These are phyloP conservation scores for Microdochium trichocladiopsis DNA, from an alignment of 2,329 filamentous ascomycete genomes.

Conservation along the genomic window DNA sequence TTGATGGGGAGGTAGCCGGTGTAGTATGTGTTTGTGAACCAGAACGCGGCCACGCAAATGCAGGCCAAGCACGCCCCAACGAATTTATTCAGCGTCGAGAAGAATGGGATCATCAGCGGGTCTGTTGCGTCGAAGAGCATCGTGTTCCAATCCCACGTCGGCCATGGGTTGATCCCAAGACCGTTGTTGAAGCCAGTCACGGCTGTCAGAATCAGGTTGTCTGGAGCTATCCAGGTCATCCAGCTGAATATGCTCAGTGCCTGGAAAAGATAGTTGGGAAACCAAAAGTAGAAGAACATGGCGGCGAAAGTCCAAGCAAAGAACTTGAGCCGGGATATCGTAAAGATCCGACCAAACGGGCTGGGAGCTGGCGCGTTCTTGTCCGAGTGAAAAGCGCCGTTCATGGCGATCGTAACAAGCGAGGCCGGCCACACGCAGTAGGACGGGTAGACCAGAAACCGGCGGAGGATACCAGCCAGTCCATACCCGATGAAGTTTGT, in stretches of 20 bases:
- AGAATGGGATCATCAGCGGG: conserved; percentile 30
- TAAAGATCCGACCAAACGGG: conserved; percentile 31
- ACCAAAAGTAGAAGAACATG: conserved; percentile 46
- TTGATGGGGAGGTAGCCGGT: conserved; percentile 43
- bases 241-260: conserved; percentile 40
- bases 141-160: conserved; percentile 33
- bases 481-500: conserved; percentile 51
- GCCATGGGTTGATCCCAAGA: conserved; percentile 24
- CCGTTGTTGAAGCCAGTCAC: conserved; percentile 25
- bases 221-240: conserved; percentile 43
- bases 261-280: conserved; percentile 42
- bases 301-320: conserved; percentile 32
- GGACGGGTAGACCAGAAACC: conserved; percentile 44
- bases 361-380: conserved; percentile 25
- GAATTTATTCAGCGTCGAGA: conserved; percentile 56
- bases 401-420: conserved; percentile 37
- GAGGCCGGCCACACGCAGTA: conserved; percentile 42
- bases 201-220: conserved; percentile 21
- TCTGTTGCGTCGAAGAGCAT: conserved; percentile 13
- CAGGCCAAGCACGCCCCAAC: conserved; percentile 48
- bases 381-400: conserved; percentile 38
- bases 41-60: conserved; percentile 48
- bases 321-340: conserved; percentile 35
- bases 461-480: conserved; percentile 36
- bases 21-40: conserved; percentile 53